phyloP scores from a whole-genome alignment of 305 asterid species.

The Striga hermonthica region DNA sequence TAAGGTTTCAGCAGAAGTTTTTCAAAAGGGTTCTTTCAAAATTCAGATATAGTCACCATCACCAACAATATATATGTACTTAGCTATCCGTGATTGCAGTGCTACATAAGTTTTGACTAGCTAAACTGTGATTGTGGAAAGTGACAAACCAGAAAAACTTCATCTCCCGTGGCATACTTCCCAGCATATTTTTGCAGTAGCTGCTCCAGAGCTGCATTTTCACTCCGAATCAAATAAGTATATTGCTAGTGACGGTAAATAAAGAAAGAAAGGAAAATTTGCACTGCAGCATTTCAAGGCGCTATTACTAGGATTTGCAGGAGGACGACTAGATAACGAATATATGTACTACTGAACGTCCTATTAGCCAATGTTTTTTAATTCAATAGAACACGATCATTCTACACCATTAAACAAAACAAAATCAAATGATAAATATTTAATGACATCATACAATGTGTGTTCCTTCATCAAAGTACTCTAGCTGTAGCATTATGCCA shows the following conservation, averaged over 20 bases:
- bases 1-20: not conserved
- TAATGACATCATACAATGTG: not conserved
- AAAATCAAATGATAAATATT: not conserved
- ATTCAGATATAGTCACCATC: not conserved
- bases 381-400: not conserved
- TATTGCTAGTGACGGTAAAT: too few species aligned
- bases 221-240: conserved; percentile 18
- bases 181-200: conserved; percentile 69
- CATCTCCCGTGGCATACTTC: conserved; percentile 82
- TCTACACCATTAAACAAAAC: not conserved
- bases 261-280: not conserved
- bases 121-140: conserved; percentile 18
- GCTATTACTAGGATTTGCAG: not conserved
- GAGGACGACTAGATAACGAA: conserved; percentile 18
- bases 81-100: not conserved
- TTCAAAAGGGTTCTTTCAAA: not conserved
- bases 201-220: conserved; percentile 75
- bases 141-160: conserved; percentile 61
- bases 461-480: conserved; percentile 5
- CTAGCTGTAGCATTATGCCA: not conserved
- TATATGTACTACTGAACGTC: not conserved
- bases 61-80: not conserved
- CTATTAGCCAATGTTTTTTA: conserved; percentile 12
- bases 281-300: not conserved
- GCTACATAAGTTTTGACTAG: not conserved